Percentiles rank a stretch among this genome's conserved stretches.
Evolutionary conservation across 345 rosid species (phyloP).

Genomic region (Anacardium occidentale): DNA sequence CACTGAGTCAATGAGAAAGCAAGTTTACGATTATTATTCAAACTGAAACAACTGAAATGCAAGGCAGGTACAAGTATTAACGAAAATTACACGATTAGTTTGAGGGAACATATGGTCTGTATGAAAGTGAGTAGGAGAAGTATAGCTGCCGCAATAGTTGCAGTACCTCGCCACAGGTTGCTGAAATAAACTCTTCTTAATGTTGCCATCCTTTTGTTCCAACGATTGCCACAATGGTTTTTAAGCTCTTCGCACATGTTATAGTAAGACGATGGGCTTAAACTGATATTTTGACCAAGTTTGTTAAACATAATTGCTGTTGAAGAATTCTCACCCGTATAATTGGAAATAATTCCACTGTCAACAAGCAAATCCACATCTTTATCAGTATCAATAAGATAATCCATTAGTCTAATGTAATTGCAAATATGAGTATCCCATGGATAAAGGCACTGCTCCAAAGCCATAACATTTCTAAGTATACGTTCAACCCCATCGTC

Average conservation of each 20-base stretch:
- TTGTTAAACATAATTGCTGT: slow-evolving; percentile 15
- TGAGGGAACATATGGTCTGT: too few species aligned
- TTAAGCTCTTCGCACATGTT: background rate
- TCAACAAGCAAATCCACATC: slow-evolving; percentile 23
- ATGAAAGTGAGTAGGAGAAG: too few species aligned
- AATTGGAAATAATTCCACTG: slow-evolving; percentile 5
- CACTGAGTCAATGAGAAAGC: too few species aligned
- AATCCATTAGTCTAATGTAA: background rate
- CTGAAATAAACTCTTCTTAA: too few species aligned
- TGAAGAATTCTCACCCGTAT: background rate
- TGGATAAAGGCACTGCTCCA: slow-evolving; percentile 11
- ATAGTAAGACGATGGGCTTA: background rate
- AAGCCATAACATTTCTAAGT: slow-evolving; percentile 18
- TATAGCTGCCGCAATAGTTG: too few species aligned
- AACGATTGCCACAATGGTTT: too few species aligned
- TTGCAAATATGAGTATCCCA: slow-evolving; percentile 7
- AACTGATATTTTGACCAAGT: slow-evolving; percentile 1
- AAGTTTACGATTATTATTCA: too few species aligned
- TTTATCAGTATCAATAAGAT: slow-evolving; percentile 7
- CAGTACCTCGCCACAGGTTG: too few species aligned
- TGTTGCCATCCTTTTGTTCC: too few species aligned
- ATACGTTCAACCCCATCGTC: slow-evolving; percentile 8
- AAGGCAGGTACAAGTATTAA: too few species aligned
- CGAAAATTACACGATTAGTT: too few species aligned
- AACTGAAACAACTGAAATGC: too few species aligned